These are phyloP conservation scores for Apostasia shenzhenica DNA, from an alignment of 106 monocot genomes.

Conservation along the genomic window DNA sequence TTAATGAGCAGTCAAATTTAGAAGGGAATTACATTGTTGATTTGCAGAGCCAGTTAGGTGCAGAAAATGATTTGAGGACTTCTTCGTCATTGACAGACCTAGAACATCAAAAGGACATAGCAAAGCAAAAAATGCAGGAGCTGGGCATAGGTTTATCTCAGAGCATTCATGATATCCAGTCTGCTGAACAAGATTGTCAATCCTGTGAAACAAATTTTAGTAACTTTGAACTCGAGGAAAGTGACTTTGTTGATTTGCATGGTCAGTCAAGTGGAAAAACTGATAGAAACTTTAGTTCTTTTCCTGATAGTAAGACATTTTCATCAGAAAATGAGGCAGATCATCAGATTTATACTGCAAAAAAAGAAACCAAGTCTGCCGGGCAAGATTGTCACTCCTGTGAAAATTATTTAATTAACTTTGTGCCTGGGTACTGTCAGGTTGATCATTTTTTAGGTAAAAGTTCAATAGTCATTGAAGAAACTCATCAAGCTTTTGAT, in stretches of 20 bases:
- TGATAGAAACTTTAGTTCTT: neutral
- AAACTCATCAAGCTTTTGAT: constrained; percentile 2
- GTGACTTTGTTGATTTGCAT: neutral
- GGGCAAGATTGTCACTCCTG: neutral
- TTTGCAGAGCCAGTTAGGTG: neutral
- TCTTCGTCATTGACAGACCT: no score
- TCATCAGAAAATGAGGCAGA: neutral
- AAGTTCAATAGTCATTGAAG: constrained; percentile 1
- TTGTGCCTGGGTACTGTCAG: neutral
- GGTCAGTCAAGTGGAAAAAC: neutral
- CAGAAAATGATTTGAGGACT: neutral
- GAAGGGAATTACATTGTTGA: neutral
- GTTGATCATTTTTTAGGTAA: neutral
- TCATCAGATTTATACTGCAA: neutral
- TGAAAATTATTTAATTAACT: neutral
- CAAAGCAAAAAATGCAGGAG: no score
- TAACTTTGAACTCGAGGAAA: no score
- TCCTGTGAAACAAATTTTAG: no score
- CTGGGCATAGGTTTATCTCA: no score
- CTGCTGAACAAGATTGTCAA: no score
- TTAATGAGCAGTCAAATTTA: neutral
- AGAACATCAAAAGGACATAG: no score
- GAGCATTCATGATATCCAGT: no score
- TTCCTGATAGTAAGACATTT: neutral
- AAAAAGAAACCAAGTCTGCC: neutral